Evolutionary conservation across 2,329 filamentous ascomycete genomes (phyloP).

Genomic region (Fusarium subglutinans): DNA sequence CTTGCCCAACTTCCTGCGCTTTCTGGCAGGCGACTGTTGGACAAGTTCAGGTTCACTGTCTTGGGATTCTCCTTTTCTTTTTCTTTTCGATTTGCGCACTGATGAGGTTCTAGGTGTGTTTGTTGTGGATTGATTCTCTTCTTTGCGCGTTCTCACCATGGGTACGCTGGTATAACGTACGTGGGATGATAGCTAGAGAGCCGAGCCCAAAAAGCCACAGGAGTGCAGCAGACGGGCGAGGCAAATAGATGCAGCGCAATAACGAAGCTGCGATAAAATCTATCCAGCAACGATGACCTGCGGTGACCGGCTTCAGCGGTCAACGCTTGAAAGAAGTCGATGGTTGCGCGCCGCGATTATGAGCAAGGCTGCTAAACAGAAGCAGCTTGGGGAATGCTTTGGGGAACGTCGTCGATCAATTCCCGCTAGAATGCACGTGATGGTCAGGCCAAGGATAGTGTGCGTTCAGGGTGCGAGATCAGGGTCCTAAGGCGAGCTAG

Average conservation of each 20-base stretch:
- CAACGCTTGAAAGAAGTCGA: slow-evolving; percentile 48
- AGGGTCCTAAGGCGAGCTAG: slow-evolving; percentile 26
- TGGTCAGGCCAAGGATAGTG: slow-evolving; percentile 23
- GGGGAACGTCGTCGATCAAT: slow-evolving; percentile 35
- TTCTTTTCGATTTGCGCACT: slow-evolving; percentile 26
- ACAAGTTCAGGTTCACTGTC: slow-evolving; percentile 1
- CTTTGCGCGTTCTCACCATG: slow-evolving; percentile 47
- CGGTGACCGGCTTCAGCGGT: slow-evolving; percentile 42
- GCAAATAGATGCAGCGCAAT: background rate
- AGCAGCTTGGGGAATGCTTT: slow-evolving; percentile 32
- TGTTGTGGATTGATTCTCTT: slow-evolving; percentile 26
- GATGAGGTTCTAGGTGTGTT: slow-evolving; percentile 29
- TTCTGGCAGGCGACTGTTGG: background rate
- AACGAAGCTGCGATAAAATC: slow-evolving; percentile 16
- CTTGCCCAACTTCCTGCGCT: slow-evolving; percentile 9
- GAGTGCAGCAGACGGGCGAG: slow-evolving; percentile 2
- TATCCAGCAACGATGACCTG: slow-evolving; percentile 22
- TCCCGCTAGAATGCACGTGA: slow-evolving; percentile 42
- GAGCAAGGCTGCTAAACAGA: slow-evolving; percentile 36
- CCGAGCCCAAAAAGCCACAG: slow-evolving; percentile 3
- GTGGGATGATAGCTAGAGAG: slow-evolving; percentile 8
- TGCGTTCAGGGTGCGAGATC: background rate
- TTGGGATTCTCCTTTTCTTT: slow-evolving; percentile 11
- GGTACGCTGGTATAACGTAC: slow-evolving; percentile 34
- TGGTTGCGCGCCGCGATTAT: slow-evolving; percentile 41